Evolutionary conservation across 23 red algal species (phyloP).

Genomic region (Gracilaria vermiculophylla): DNA sequence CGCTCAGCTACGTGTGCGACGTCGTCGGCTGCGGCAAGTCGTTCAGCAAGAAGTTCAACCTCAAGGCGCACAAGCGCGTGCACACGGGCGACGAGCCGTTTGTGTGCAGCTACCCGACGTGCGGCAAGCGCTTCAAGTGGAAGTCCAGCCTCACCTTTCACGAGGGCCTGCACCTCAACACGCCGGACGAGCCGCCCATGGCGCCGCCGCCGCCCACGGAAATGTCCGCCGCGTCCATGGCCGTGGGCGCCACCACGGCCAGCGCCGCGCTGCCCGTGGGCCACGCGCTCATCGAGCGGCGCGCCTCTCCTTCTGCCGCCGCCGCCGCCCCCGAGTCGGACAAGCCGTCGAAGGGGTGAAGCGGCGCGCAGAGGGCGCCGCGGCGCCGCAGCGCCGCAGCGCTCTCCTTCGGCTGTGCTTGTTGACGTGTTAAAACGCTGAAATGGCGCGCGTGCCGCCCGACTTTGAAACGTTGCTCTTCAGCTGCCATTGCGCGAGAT

Average conservation of each 20-base stretch:
- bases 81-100: conserved; percentile 88
- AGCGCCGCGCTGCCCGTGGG: not conserved
- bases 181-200: conserved; percentile 38
- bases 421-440: no score
- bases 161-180: conserved; percentile 67
- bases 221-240: not conserved
- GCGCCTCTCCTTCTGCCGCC: not conserved
- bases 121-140: conserved; percentile 80
- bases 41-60: conserved; percentile 86
- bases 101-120: conserved; percentile 70
- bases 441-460: no score
- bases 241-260: not conserved
- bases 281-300: no score
- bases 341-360: no score
- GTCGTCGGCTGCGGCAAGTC: conserved; percentile 68
- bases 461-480: no score
- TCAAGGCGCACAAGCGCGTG: conserved; percentile 80
- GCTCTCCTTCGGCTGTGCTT: no score
- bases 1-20: conserved; percentile 49
- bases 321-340: no score
- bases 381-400: no score
- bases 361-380: no score
- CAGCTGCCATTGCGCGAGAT: no score
- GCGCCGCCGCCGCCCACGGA: not conserved
- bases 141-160: conserved; percentile 81